phyloP scores from a whole-genome alignment of 2,329 filamentous ascomycete species.

The Fusarium cyanostomum region DNA sequence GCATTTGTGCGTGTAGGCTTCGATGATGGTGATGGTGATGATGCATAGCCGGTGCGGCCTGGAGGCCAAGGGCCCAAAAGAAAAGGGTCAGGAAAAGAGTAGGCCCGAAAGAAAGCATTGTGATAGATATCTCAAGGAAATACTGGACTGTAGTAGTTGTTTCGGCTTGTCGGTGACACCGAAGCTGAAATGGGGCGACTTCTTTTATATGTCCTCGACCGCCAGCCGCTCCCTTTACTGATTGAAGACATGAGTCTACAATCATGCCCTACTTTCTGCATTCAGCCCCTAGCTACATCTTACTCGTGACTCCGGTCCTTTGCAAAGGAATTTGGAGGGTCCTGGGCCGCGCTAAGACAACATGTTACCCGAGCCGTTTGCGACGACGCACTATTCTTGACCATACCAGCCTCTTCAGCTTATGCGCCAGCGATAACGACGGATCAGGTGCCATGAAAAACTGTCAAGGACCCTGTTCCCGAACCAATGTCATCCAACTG shows the following conservation, averaged over 20 bases:
- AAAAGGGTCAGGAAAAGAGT: constrained; percentile 34
- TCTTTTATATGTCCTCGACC: constrained; percentile 29
- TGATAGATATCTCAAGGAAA: neutral
- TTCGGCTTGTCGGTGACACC: neutral
- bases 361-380: constrained; percentile 14
- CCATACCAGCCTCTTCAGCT: constrained; percentile 28
- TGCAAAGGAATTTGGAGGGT: constrained; percentile 21
- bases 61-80: constrained; percentile 34
- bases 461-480: neutral
- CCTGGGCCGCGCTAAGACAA: constrained; percentile 32
- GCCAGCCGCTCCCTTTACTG: constrained; percentile 28
- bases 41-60: constrained; percentile 41
- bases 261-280: constrained; percentile 14
- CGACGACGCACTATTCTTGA: constrained; percentile 20
- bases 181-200: neutral
- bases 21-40: constrained; percentile 34
- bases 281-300: constrained; percentile 4
- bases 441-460: constrained; percentile 4
- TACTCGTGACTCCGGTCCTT: constrained; percentile 17
- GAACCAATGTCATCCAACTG: neutral
- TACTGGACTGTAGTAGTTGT: neutral
- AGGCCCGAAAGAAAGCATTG: constrained; percentile 33
- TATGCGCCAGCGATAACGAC: constrained; percentile 27
- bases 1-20: constrained; percentile 46
- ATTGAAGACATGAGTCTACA: neutral